These are phyloP conservation scores for Leccinum laetum DNA, from an alignment of 1,284 basidiomycete genomes.

Conservation along the genomic window DNA sequence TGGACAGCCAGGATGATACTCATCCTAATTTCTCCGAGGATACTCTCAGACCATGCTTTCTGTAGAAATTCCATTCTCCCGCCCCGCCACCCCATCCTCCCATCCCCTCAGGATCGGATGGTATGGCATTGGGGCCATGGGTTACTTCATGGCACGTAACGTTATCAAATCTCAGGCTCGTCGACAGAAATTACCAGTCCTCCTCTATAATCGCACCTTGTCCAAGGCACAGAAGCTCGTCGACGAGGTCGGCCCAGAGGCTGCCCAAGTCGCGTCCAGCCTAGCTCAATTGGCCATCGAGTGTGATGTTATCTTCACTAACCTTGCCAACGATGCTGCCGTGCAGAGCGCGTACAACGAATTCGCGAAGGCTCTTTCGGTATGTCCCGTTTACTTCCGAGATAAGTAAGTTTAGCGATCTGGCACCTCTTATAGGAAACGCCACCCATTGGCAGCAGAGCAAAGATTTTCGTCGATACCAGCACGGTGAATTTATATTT, in stretches of 20 bases:
- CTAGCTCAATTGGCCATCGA: constrained; percentile 58
- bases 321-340: constrained; percentile 72
- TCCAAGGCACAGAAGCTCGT: constrained; percentile 59
- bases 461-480: constrained; percentile 81
- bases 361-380: constrained; percentile 58
- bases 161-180: constrained; percentile 51
- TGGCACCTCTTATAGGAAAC: constrained; percentile 31
- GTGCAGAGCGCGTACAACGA: constrained; percentile 69
- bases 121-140: constrained; percentile 72
- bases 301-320: constrained; percentile 84
- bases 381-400: constrained; percentile 17
- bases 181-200: constrained; percentile 44
- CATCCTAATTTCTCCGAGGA: not conserved
- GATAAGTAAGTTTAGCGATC: constrained; percentile 5
- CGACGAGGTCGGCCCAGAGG: constrained; percentile 54
- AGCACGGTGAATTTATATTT: constrained; percentile 57
- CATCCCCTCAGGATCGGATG: constrained; percentile 53
- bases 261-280: constrained; percentile 46
- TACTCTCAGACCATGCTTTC: constrained; percentile 19
- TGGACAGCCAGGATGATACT: constrained; percentile 6
- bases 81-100: constrained; percentile 48
- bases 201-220: constrained; percentile 69
- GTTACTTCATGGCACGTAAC: constrained; percentile 73
- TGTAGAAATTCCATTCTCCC: constrained; percentile 54
- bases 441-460: constrained; percentile 37